These are phyloP conservation scores for Yamadazyma atlantica DNA, from an alignment of 1,139 yeast species.

Conservation along the genomic window DNA sequence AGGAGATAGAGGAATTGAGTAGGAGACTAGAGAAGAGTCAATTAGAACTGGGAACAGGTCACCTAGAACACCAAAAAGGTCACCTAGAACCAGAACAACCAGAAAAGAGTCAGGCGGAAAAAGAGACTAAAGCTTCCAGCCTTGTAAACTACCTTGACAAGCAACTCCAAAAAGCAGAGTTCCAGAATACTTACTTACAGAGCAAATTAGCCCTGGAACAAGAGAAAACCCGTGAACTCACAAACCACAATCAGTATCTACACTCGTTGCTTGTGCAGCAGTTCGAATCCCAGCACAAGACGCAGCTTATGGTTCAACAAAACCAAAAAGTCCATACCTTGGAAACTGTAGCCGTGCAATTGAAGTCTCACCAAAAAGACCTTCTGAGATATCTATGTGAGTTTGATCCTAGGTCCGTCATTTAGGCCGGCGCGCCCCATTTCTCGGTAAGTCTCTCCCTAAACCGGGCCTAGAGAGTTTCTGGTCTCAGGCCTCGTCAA, in stretches of 20 bases:
- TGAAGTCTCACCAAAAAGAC: no score
- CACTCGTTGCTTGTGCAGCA: constrained; percentile 12
- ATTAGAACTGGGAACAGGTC: no score
- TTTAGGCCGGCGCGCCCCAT: no score
- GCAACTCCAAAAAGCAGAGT: constrained; percentile 28
- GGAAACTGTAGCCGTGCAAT: no score
- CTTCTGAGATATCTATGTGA: no score
- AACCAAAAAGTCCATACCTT: background rate
- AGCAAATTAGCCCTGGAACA: constrained; percentile 17
- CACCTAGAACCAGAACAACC: no score
- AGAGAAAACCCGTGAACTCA: constrained; percentile 26
- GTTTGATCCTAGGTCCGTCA: no score
- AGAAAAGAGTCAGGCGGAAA: no score
- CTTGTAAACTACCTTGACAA: constrained; percentile 33
- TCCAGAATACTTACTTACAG: constrained; percentile 36
- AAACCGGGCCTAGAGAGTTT: no score
- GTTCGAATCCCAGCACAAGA: background rate
- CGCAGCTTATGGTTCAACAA: constrained; percentile 3
- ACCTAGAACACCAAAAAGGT: no score
- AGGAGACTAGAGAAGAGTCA: constrained; percentile 17
- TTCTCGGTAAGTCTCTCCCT: no score
- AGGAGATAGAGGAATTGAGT: constrained; percentile 33
- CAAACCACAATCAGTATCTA: constrained; percentile 29
- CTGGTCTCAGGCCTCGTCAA: no score
- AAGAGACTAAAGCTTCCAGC: constrained; percentile 13